Evolutionary conservation across 768 basidiomycete genomes (phyloP), one percentile per base, ranked within the genome.

Genomic region (Hericium alpestre): DNA sequence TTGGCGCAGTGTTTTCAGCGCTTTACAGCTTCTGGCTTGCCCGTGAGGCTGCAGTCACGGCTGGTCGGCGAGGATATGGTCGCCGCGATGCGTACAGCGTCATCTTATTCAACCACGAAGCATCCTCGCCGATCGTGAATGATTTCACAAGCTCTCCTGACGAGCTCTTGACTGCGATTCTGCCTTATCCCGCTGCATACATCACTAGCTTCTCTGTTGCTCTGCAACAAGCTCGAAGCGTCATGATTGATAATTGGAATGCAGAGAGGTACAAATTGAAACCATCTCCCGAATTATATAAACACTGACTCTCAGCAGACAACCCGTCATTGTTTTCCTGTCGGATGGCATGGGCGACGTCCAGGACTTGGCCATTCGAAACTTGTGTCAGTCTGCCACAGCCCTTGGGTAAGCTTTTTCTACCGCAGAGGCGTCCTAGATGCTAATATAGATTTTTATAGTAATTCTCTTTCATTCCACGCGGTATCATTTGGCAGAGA

Each of bases 1-100:
- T 82, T 11, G 82, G 83, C 0, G 80, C 82, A 0, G 82, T 83
- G 0, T 79, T 78, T 52, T 78, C 80, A 0, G 76, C 82, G 0
- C 61, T 83, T 5, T 65, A 81, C 54, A 70, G 71, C 11, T 84
- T 84, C 64, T 84, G 82, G 82, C 56, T 68, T 16, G 76, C 83
- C 1, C 74, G 82, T 2, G 70, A 73, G 9, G 67, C 73, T 16
- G 73, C 76, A 1, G 50, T 73, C 18, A 52, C 58, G 23, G 65
- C 54, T 5, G 56, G 25, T 10, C 67, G 70, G 48, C 66, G 55
- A 8, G 15, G 5, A 18, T 8, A 9, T 10, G 53, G 53, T 16
- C 73, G 79, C 16, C 67, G 74, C 41, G 83, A 84, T 58, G 71
- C 83, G 1, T 84, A 84, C 59, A 81, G 78, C 7, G 72, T 84